Evolutionary conservation across 441 rosid genomes (phyloP).

Genomic region (Pelargonium myrrhifolium): DNA sequence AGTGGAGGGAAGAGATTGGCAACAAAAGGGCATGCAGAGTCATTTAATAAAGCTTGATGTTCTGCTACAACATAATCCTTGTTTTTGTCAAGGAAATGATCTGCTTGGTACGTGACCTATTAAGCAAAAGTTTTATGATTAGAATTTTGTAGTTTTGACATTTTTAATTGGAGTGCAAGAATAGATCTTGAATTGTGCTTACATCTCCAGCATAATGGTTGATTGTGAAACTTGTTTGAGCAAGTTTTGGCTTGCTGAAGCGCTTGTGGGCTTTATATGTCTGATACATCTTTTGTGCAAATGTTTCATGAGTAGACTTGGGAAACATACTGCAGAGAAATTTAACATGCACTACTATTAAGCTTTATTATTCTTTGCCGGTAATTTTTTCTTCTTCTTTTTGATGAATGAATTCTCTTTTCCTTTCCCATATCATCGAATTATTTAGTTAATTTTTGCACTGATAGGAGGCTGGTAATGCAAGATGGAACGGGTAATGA

Average conservation of each 20-base stretch:
- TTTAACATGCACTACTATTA: slow-evolving; percentile 21
- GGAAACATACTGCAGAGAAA: slow-evolving; percentile 86
- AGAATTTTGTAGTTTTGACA: slow-evolving; percentile 17
- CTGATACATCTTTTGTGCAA: slow-evolving; percentile 97
- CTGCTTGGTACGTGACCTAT: slow-evolving; percentile 89
- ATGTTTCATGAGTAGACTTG: slow-evolving; percentile 98
- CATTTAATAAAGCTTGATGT: slow-evolving; percentile 90
- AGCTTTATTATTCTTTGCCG: not conserved
- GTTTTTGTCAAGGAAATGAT: slow-evolving; percentile 95
- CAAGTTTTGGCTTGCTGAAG: slow-evolving; percentile 95
- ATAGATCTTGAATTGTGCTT: slow-evolving; percentile 14
- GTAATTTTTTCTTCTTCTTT: not conserved
- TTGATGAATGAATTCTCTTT: not conserved
- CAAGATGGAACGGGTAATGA: not conserved
- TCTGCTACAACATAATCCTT: slow-evolving; percentile 99
- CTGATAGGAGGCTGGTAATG: not conserved
- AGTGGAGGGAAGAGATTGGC: slow-evolving; percentile 84
- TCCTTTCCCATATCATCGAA: not conserved
- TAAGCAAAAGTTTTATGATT: slow-evolving; percentile 18
- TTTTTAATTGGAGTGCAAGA: not conserved
- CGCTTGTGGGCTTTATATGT: slow-evolving; percentile 91
- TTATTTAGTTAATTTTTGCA: not conserved
- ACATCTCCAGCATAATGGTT: slow-evolving; percentile 99
- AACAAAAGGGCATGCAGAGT: slow-evolving; percentile 74
- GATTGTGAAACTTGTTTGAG: slow-evolving; percentile 91